Evolutionary conservation across 192 early-diverging fungal species (phyloP).

Genomic region (Haplosporangium gracile): DNA sequence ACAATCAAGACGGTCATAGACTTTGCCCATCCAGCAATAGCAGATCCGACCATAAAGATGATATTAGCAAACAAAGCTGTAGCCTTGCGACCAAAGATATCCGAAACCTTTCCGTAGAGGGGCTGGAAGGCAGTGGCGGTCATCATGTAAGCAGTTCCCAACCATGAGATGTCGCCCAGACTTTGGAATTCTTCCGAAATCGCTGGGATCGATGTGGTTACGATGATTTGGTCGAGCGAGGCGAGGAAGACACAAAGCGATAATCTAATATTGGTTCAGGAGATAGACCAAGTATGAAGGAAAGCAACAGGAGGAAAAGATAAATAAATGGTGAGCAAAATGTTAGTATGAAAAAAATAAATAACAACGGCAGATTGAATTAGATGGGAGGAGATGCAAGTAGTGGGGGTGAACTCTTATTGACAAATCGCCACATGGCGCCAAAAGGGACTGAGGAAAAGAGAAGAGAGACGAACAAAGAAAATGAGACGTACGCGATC

Average conservation of each 20-base stretch:
- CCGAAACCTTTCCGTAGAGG: constrained; percentile 72
- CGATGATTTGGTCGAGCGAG: constrained; percentile 68
- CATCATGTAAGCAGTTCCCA: constrained; percentile 82
- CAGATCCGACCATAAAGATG: constrained; percentile 69
- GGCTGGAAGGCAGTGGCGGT: constrained; percentile 84
- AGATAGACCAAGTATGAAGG: not conserved
- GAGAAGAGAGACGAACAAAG: not conserved
- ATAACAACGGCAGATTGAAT: not conserved
- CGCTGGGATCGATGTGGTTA: constrained; percentile 64
- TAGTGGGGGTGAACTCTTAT: not conserved
- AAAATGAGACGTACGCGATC: constrained; percentile 31
- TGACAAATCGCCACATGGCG: not conserved
- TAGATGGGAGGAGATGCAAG: not conserved
- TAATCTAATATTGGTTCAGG: constrained; percentile 18
- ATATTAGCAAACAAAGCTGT: constrained; percentile 66
- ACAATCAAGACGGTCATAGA: constrained; percentile 77
- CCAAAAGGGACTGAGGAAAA: not conserved
- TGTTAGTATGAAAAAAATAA: not conserved
- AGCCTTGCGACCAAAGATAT: constrained; percentile 84
- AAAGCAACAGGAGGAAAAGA: not conserved
- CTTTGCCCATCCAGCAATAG: constrained; percentile 64
- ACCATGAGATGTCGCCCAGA: constrained; percentile 80
- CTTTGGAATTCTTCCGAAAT: constrained; percentile 64
- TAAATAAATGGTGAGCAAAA: too few relatives aligned
- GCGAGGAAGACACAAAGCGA: constrained; percentile 56